Conservation (phyloP, 1,139 yeast species). For the Blastobotrys apis region DNA sequence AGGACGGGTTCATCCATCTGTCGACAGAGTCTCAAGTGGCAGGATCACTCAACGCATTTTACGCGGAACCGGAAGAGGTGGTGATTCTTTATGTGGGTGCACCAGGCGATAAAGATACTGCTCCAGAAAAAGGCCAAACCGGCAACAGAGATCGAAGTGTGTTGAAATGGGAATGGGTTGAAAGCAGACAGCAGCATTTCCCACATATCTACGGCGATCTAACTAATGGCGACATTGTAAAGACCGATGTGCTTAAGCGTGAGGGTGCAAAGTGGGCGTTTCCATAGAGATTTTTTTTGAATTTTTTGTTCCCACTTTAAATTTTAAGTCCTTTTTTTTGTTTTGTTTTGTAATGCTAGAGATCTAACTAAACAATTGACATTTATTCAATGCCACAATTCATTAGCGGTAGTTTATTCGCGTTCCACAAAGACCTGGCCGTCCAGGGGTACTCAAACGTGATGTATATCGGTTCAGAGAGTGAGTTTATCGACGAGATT, state of each 20-base stretch:
- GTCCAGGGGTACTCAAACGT: neutral
- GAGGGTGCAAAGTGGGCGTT: slow-evolving; percentile 10
- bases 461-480: slow-evolving; percentile 7
- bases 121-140: slow-evolving; percentile 25
- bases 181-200: slow-evolving; percentile 25
- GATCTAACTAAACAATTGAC: too few relatives aligned
- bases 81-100: slow-evolving; percentile 26
- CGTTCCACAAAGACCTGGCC: neutral
- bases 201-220: slow-evolving; percentile 32
- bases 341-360: neutral
- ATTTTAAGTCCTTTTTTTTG: too few relatives aligned
- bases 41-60: slow-evolving; percentile 28
- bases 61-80: slow-evolving; percentile 21
- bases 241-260: slow-evolving; percentile 21
- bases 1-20: slow-evolving; percentile 32
- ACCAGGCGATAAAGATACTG: slow-evolving; percentile 22
- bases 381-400: neutral
- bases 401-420: neutral
- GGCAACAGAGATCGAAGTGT: slow-evolving; percentile 28
- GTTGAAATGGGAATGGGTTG: slow-evolving; percentile 31
- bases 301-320: neutral
- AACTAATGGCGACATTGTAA: slow-evolving; percentile 27
- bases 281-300: slow-evolving; percentile 1
- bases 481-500: too few relatives aligned
- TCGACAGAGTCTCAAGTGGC: slow-evolving; percentile 27